Percentiles rank a stretch among this genome's conserved stretches.
These are phyloP conservation scores for Erigeron philadelphicus DNA, from an alignment of 140 eudicot species.

Conservation along the genomic window DNA sequence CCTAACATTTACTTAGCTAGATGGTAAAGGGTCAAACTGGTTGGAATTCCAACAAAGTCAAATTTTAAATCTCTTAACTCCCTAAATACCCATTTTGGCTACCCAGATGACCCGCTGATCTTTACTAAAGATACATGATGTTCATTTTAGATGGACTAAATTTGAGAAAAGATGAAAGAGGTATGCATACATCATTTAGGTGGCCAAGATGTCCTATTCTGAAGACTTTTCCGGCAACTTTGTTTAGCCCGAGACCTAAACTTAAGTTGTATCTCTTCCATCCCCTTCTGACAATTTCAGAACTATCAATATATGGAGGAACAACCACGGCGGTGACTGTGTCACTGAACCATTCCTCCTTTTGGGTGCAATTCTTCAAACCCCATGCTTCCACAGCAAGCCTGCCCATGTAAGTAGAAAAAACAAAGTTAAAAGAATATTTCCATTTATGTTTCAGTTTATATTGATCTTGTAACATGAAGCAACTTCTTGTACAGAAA, in stretches of 20 bases:
- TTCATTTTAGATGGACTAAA: background rate
- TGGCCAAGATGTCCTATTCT: conserved; percentile 96
- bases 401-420: conserved; percentile 33
- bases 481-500: no score
- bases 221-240: conserved; percentile 97
- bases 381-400: conserved; percentile 80
- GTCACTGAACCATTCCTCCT: conserved; percentile 94
- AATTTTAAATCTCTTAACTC: background rate
- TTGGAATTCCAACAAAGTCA: background rate
- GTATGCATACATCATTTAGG: conserved; percentile 79
- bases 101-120: background rate
- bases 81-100: background rate
- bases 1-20: no score
- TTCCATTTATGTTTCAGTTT: background rate
- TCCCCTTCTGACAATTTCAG: conserved; percentile 73
- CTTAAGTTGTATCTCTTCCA: conserved; percentile 90
- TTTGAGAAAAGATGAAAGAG: background rate
- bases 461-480: background rate
- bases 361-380: conserved; percentile 69
- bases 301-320: conserved; percentile 59
- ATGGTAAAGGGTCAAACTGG: background rate
- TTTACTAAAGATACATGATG: background rate
- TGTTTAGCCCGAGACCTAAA: conserved; percentile 85
- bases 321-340: conserved; percentile 88
- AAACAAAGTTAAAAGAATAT: conserved; percentile 5